phyloP scores from a whole-genome alignment of 805 yeast species.

The Pichia californica region DNA sequence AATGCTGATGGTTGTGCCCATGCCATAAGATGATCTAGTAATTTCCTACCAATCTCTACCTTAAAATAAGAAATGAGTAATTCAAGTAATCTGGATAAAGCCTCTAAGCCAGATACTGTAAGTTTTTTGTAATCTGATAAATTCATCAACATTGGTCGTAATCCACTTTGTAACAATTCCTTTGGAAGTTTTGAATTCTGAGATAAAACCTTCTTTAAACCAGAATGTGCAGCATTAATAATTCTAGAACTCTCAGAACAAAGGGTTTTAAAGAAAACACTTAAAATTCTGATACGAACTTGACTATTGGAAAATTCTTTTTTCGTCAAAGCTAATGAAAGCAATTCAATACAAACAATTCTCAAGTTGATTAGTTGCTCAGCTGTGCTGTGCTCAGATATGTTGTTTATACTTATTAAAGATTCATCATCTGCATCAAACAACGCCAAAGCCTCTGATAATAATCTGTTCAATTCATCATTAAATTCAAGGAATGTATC shows the following conservation, averaged over 20 bases:
- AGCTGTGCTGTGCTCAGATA: conserved; percentile 80
- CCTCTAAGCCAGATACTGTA: conserved; percentile 85
- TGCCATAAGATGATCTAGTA: conserved; percentile 88
- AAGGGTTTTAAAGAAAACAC: conserved; percentile 91
- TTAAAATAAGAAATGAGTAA: conserved; percentile 86
- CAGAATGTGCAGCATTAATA: conserved; percentile 89
- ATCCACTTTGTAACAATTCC: conserved; percentile 89
- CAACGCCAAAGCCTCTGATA: conserved; percentile 85
- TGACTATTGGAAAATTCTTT: conserved; percentile 68
- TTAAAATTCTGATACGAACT: conserved; percentile 77
- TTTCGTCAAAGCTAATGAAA: conserved; percentile 77
- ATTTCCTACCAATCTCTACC: conserved; percentile 91
- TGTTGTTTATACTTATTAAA: conserved; percentile 77
- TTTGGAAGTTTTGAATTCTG: conserved; percentile 88
- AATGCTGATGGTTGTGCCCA: conserved; percentile 87
- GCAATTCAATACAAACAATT: conserved; percentile 79
- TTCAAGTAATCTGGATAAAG: conserved; percentile 80
- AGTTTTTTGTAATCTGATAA: conserved; percentile 88
- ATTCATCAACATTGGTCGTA: conserved; percentile 93
- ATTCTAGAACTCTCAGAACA: conserved; percentile 80
- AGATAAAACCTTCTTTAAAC: conserved; percentile 73
- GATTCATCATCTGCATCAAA: conserved; percentile 99
- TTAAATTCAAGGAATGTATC: conserved; percentile 77
- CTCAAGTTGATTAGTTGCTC: conserved; percentile 83
- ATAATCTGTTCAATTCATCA: conserved; percentile 78